Evolutionary conservation across 345 rosid genomes (phyloP).

Genomic region (Rhizophora apiculata): DNA sequence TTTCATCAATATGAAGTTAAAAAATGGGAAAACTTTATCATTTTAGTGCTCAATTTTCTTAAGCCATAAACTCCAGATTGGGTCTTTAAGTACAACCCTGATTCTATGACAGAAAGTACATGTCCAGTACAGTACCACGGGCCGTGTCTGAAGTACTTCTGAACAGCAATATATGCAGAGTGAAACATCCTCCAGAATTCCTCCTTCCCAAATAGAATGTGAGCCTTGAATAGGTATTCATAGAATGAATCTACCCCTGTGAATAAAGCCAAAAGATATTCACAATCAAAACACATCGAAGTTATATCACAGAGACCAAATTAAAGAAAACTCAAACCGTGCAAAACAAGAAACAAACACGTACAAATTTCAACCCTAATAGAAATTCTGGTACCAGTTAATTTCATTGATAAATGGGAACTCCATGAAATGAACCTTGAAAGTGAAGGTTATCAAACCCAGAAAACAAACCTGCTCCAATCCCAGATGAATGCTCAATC

Average conservation of each 20-base stretch:
- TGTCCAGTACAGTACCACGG: slow-evolving; percentile 59
- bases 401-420: slow-evolving; percentile 4
- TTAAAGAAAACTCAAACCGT: not conserved
- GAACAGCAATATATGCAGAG: slow-evolving; percentile 84
- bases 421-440: not conserved
- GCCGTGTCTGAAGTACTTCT: slow-evolving; percentile 91
- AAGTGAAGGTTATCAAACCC: slow-evolving; percentile 8
- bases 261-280: slow-evolving; percentile 28
- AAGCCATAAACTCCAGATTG: too few species aligned
- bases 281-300: slow-evolving; percentile 27
- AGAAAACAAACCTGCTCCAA: slow-evolving; percentile 79
- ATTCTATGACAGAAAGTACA: not conserved
- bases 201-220: slow-evolving; percentile 92
- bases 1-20: not conserved
- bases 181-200: slow-evolving; percentile 96
- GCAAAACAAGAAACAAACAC: slow-evolving; percentile 8
- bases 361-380: not conserved
- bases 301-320: slow-evolving; percentile 12
- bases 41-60: too few species aligned
- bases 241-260: slow-evolving; percentile 96
- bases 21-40: not conserved
- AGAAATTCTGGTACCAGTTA: not conserved
- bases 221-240: slow-evolving; percentile 87
- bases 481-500: slow-evolving; percentile 88
- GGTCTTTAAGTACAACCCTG: not conserved